Evolutionary conservation across 225 moss, liverwort and hornwort species (phyloP), one percentile per base, ranked within the genome.

Genomic region (Polytrichum commune): DNA sequence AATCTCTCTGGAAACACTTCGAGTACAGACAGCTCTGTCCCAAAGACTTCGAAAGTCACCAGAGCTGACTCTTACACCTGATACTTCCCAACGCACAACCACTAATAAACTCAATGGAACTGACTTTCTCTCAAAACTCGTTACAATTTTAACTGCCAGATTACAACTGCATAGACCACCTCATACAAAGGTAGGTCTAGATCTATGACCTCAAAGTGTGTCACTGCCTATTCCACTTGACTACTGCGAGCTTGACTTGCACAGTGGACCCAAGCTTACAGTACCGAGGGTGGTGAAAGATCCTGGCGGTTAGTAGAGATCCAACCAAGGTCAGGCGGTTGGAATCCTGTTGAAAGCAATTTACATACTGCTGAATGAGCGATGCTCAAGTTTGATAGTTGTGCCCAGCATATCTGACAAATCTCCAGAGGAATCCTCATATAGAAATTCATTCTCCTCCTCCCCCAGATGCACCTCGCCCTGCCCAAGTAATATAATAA

Each of bases 361-460:
- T 82, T 85, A 85, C 85, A 85, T 77, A 69, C 78, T 82, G 65
- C 67, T 79, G 69, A 85, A 28, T 27, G 81, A 53, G 55, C 77
- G 79, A 23, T 79, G 82, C 83, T 86, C 86, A 64, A 83, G 60
- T 75, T 86, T 86, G 69, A 86, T 71, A 29, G 64, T 29, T 2
- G 75, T 38, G 1, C 78, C 79, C 76, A 89, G 67, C 81, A 89
- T 79, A 35, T 88, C 92, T 7, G 92, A 89, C 32, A 79, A 81
- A 60, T 93, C 90, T 60, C 91, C 93, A 13, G 92, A 90, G 1
- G 92, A 90, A 64, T 92, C 90, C 30, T 96, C 88, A 33, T 89
- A 81, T 60, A 85, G 85, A 55, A 84, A 85, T 57, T 88, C 92
- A 67, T 93, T 89, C 24, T 88, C 93, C 64, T 87, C 85, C 62